Conservation (phyloP, 805 yeast genomes). For the Saccharomycopsis vini region DNA sequence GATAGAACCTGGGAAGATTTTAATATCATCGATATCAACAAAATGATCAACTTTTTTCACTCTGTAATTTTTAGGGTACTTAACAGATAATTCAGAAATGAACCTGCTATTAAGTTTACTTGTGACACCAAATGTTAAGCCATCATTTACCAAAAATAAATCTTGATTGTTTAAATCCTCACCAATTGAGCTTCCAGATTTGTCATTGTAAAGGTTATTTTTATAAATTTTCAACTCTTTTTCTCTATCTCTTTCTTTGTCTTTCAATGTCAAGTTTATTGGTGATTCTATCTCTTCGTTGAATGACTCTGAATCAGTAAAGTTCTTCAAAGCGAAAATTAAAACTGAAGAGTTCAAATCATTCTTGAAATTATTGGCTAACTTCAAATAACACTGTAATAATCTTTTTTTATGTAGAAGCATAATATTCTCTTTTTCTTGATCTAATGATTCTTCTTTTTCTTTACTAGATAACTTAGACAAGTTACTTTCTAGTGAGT, state of each 20-base stretch:
- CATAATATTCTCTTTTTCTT: constrained; percentile 24
- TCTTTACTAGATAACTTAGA: constrained; percentile 19
- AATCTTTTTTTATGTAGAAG: constrained; percentile 35
- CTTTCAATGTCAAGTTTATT: constrained; percentile 9
- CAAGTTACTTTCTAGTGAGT: constrained; percentile 28
- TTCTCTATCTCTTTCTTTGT: constrained; percentile 19
- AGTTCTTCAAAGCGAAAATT: constrained; percentile 32
- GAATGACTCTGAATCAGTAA: constrained; percentile 34
- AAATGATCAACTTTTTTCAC: neutral
- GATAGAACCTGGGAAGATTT: constrained; percentile 23
- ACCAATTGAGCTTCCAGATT: constrained; percentile 3
- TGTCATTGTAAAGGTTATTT: constrained; percentile 5
- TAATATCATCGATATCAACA: constrained; percentile 17
- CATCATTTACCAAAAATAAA: constrained; percentile 26
- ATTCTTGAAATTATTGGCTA: constrained; percentile 25
- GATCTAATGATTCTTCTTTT: constrained; percentile 20
- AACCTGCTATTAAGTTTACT: constrained; percentile 33
- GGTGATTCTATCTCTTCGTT: constrained; percentile 9
- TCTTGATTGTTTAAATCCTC: constrained; percentile 19
- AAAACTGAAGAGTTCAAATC: constrained; percentile 34
- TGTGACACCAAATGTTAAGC: constrained; percentile 44
- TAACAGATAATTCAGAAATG: constrained; percentile 31
- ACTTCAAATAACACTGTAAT: constrained; percentile 35
- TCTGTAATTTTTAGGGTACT: constrained; percentile 19
- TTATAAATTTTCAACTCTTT: constrained; percentile 15